phyloP scores from a whole-genome alignment of 257 asterid genomes.

The Cruciata laevipes region DNA sequence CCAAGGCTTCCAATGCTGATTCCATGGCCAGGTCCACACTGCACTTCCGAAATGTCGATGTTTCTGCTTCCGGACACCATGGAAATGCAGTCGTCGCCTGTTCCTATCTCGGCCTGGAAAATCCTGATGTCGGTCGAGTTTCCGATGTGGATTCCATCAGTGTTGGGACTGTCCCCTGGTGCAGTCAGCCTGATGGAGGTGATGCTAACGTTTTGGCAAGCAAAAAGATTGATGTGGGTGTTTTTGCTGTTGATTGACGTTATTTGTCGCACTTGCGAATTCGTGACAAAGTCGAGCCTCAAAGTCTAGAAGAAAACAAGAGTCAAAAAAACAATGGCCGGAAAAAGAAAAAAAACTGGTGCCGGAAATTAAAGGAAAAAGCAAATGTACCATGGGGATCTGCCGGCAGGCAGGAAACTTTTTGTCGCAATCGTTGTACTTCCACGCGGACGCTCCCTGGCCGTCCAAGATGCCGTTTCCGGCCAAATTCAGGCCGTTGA shows the following conservation, averaged over 20 bases:
- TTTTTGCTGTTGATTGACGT: conserved; percentile 63
- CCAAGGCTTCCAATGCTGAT: conserved; percentile 72
- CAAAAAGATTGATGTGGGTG: conserved; percentile 52
- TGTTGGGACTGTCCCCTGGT: conserved; percentile 60
- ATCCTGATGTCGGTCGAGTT: conserved; percentile 35
- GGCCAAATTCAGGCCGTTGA: conserved; percentile 33
- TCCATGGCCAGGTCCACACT: conserved; percentile 79
- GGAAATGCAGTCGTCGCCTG: conserved; percentile 68
- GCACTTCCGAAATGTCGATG: conserved; percentile 32
- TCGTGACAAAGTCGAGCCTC: conserved; percentile 54
- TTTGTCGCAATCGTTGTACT: conserved; percentile 42
- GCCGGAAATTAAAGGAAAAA: too few relatives aligned
- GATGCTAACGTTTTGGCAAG: conserved; percentile 39
- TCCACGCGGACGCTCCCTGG: conserved; percentile 64
- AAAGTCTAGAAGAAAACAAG: conserved; percentile 28
- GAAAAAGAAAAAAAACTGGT: too few relatives aligned
- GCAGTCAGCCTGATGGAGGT: conserved; percentile 35
- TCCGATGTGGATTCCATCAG: conserved; percentile 67
- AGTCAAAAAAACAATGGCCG: too few relatives aligned
- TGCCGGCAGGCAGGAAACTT: conserved; percentile 35
- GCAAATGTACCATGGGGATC: conserved; percentile 50
- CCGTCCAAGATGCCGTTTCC: conserved; percentile 74
- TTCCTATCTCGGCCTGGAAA: conserved; percentile 28
- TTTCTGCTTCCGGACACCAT: conserved; percentile 52
- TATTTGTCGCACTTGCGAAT: conserved; percentile 37